Conservation (phyloP, 352 stramenopile genomes). For the Thraustotheca clavata region DNA sequence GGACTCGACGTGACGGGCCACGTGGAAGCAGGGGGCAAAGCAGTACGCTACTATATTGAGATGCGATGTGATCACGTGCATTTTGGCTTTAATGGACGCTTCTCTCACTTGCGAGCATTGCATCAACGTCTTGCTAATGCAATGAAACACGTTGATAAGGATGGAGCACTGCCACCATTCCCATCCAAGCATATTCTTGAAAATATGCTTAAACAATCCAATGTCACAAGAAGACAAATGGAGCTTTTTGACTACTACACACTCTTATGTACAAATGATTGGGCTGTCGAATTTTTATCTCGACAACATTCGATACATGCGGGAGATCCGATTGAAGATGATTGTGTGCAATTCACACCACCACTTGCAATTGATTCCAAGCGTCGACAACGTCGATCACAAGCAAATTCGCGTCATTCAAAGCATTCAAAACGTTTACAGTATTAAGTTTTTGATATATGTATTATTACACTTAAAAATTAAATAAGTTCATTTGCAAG, state of each 20-base stretch:
- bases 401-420: background rate
- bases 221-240: background rate
- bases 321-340: background rate
- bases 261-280: background rate
- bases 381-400: background rate
- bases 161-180: constrained; percentile 1
- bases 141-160: background rate
- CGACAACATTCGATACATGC: background rate
- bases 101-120: constrained; percentile 12
- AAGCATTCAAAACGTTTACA: background rate
- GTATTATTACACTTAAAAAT: too few relatives aligned
- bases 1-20: constrained; percentile 8
- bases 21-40: constrained; percentile 4
- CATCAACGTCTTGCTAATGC: background rate
- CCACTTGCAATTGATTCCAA: background rate
- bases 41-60: constrained; percentile 20
- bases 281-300: constrained; percentile 5
- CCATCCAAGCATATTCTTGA: constrained; percentile 17
- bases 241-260: constrained; percentile 22
- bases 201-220: constrained; percentile 1
- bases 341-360: constrained; percentile 16
- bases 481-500: background rate
- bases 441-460: too few relatives aligned
- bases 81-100: constrained; percentile 20
- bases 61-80: constrained; percentile 3